Evolutionary conservation across 805 yeast species (phyloP).

Genomic region (Candida hungchunana): DNA sequence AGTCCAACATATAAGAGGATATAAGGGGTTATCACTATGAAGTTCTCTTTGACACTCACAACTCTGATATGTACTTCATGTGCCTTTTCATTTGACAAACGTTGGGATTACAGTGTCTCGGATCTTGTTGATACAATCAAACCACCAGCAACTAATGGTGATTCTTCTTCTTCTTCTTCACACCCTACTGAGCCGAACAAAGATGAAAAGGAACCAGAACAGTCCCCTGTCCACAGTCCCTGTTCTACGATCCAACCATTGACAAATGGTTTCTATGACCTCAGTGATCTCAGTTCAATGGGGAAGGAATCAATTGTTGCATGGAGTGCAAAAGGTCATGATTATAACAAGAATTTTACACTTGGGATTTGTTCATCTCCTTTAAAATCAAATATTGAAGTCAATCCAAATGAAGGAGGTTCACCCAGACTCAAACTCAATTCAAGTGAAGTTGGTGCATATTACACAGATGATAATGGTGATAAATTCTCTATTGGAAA

Average conservation of each 20-base stretch:
- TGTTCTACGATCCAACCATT: constrained; percentile 41
- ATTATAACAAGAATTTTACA: constrained; percentile 68
- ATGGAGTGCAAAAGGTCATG: constrained; percentile 71
- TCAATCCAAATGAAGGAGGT: constrained; percentile 20
- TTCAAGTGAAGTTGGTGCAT: constrained; percentile 51
- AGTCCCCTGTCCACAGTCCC: constrained; percentile 26
- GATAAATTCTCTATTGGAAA: constrained; percentile 56
- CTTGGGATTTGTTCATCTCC: constrained; percentile 68
- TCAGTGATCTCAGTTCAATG: constrained; percentile 28
- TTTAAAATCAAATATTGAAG: constrained; percentile 26
- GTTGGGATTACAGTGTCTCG: constrained; percentile 22
- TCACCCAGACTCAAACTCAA: constrained; percentile 27
- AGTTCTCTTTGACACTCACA: not conserved
- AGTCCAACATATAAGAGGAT: too few relatives aligned
- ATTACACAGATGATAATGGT: constrained; percentile 43
- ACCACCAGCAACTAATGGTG: constrained; percentile 5
- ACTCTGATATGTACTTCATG: not conserved
- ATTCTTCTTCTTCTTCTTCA: constrained; percentile 1
- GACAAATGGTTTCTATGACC: constrained; percentile 35
- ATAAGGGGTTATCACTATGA: too few relatives aligned
- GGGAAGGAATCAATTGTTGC: constrained; percentile 31
- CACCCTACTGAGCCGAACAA: not conserved
- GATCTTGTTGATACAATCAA: constrained; percentile 17
- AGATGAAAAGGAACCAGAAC: constrained; percentile 10
- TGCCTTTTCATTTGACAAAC: constrained; percentile 3